Conservation (phyloP, 2,329 filamentous ascomycete genomes). For the Nemania serpens region DNA sequence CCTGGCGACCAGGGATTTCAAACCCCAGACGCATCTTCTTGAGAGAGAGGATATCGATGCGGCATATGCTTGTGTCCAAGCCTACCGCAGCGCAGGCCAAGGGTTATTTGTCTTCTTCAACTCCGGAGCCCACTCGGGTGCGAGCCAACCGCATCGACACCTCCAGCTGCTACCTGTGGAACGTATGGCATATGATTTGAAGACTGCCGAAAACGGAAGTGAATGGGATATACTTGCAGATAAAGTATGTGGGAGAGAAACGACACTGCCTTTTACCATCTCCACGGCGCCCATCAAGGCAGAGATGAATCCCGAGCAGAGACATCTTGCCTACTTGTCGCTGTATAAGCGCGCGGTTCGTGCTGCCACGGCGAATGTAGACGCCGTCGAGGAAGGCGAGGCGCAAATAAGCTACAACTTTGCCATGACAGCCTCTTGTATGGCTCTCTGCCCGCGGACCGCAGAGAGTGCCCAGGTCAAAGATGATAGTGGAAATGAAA, state of each 20-base stretch:
- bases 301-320: constrained; percentile 43
- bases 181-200: constrained; percentile 62
- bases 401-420: constrained; percentile 67
- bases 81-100: constrained; percentile 48
- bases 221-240: constrained; percentile 59
- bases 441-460: constrained; percentile 60
- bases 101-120: constrained; percentile 73
- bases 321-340: constrained; percentile 51
- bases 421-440: constrained; percentile 58
- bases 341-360: constrained; percentile 53
- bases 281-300: constrained; percentile 48
- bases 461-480: constrained; percentile 52
- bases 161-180: constrained; percentile 71
- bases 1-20: constrained; percentile 66
- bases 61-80: constrained; percentile 64
- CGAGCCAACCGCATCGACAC: constrained; percentile 73
- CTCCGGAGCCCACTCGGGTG: constrained; percentile 68
- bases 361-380: constrained; percentile 24
- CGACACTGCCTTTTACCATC: constrained; percentile 48
- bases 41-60: constrained; percentile 64
- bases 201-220: constrained; percentile 29
- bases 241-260: constrained; percentile 34
- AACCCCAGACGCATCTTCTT: constrained; percentile 67
- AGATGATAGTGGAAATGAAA: constrained; percentile 36
- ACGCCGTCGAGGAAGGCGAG: constrained; percentile 43